phyloP scores from a whole-genome alignment of 345 rosid species.

The Citrus mangshanensis region DNA sequence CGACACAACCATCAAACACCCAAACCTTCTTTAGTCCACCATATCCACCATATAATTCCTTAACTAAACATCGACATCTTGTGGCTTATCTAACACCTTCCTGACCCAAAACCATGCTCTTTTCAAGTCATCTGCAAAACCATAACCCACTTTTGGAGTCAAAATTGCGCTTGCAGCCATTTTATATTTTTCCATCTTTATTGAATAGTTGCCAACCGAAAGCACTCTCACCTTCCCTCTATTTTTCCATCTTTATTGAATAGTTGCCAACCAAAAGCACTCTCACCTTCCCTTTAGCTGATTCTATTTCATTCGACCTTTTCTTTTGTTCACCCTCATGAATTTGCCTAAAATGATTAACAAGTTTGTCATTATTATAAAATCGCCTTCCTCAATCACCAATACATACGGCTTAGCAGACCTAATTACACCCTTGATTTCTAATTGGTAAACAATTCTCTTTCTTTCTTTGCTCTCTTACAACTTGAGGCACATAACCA shows the following conservation, averaged over 20 bases:
- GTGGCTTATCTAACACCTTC: constrained; percentile 61
- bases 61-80: constrained; percentile 63
- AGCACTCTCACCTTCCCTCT: constrained; percentile 67
- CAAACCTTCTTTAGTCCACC: constrained; percentile 66
- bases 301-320: constrained; percentile 46
- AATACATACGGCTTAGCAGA: constrained; percentile 36
- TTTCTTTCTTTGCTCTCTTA: constrained; percentile 55
- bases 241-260: too few relatives aligned
- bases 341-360: constrained; percentile 75
- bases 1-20: constrained; percentile 73
- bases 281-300: too few relatives aligned
- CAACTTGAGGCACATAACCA: constrained; percentile 46
- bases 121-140: constrained; percentile 64
- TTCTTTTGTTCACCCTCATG: constrained; percentile 74
- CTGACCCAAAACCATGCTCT: constrained; percentile 72
- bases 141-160: constrained; percentile 69
- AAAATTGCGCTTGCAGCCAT: constrained; percentile 46
- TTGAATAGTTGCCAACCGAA: constrained; percentile 58
- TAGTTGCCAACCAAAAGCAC: too few relatives aligned
- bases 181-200: constrained; percentile 82
- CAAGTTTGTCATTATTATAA: constrained; percentile 57
- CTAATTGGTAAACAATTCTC: constrained; percentile 52
- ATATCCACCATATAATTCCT: constrained; percentile 66
- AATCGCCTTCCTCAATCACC: constrained; percentile 75
- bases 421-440: constrained; percentile 53